phyloP scores from a whole-genome alignment of 371 early-diverging fungal species.

The Blakeslea trispora region DNA sequence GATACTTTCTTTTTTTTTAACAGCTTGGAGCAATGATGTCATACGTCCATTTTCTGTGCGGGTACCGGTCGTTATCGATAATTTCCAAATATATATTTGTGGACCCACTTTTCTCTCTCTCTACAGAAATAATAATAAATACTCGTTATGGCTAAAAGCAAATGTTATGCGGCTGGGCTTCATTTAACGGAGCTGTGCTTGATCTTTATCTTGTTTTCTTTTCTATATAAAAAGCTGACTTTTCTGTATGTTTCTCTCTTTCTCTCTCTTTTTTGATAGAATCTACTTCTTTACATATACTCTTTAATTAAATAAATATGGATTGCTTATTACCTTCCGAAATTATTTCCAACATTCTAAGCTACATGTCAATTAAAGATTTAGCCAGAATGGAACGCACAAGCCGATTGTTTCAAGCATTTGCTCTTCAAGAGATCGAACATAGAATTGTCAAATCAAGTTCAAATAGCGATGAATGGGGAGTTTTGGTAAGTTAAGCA shows the following conservation, averaged over 20 bases:
- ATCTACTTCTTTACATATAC: constrained; percentile 1
- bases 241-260: background rate
- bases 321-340: constrained; percentile 37
- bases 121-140: background rate
- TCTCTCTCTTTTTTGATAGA: background rate
- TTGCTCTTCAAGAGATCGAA: constrained; percentile 41
- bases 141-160: constrained; percentile 18
- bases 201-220: constrained; percentile 16
- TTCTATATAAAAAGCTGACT: constrained; percentile 11
- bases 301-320: constrained; percentile 14
- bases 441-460: constrained; percentile 30
- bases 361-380: constrained; percentile 42
- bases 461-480: constrained; percentile 33
- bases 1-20: too few species aligned
- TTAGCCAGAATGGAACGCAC: constrained; percentile 44
- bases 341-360: constrained; percentile 36
- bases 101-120: constrained; percentile 12
- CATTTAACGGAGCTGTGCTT: constrained; percentile 13
- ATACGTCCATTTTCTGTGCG: background rate
- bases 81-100: constrained; percentile 4
- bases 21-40: too few species aligned
- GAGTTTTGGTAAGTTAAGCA: constrained; percentile 34
- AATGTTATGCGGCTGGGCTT: constrained; percentile 5
- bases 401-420: constrained; percentile 37
- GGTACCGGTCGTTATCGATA: background rate